Evolutionary conservation across 768 basidiomycete genomes (phyloP).

Genomic region (Cystobasidium onofrii): DNA sequence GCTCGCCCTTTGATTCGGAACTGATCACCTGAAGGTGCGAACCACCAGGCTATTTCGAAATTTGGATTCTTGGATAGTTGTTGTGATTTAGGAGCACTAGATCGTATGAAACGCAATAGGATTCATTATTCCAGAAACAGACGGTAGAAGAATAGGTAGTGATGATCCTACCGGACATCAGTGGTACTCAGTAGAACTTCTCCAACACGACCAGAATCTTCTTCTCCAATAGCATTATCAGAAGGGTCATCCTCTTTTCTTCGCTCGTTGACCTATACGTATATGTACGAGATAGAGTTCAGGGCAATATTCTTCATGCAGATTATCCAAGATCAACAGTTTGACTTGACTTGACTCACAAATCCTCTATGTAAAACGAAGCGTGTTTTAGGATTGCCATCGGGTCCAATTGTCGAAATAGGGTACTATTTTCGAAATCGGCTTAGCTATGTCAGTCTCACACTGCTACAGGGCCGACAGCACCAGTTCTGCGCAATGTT

Average conservation of each 20-base stretch:
- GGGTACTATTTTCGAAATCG: not conserved
- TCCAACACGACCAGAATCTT: not conserved
- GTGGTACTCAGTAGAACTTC: slow-evolving; percentile 32
- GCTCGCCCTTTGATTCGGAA: slow-evolving; percentile 61
- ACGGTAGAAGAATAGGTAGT: not conserved
- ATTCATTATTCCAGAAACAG: not conserved
- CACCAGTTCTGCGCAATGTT: no score
- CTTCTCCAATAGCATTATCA: slow-evolving; percentile 18
- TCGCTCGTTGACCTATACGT: slow-evolving; percentile 21
- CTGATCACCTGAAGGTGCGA: slow-evolving; percentile 59
- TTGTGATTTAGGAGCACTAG: slow-evolving; percentile 36
- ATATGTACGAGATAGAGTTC: not conserved
- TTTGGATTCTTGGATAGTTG: slow-evolving; percentile 39
- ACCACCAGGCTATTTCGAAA: slow-evolving; percentile 69
- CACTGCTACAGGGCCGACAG: no score
- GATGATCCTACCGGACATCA: slow-evolving; percentile 12
- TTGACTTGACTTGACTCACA: not conserved
- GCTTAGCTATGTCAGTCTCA: no score
- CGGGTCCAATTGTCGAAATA: slow-evolving; percentile 19
- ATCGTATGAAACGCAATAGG: not conserved
- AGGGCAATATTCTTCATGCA: not conserved
- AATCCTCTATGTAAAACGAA: slow-evolving; percentile 27
- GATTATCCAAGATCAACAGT: not conserved
- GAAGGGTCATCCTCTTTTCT: slow-evolving; percentile 35
- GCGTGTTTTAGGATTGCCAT: slow-evolving; percentile 25